phyloP scores from a whole-genome alignment of 2,329 filamentous ascomycete species.

The Alternaria sp. region DNA sequence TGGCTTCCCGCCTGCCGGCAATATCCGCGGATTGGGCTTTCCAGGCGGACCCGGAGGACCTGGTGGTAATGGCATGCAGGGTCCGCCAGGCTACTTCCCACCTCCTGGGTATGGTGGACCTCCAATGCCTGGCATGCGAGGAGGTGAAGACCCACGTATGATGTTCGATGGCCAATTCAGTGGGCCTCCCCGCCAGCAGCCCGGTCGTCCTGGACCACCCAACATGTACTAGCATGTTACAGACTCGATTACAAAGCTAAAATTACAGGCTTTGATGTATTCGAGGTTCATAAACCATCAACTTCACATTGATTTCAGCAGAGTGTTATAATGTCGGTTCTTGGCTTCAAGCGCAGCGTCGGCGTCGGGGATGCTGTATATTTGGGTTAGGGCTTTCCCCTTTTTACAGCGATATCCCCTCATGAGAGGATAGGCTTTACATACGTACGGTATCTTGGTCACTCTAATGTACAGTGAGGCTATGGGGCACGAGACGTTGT shows the following conservation, averaged over 20 bases:
- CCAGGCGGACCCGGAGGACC: conserved; percentile 38
- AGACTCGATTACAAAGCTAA: background rate
- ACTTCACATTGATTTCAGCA: conserved; percentile 8
- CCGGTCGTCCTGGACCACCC: conserved; percentile 41
- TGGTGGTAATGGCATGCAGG: conserved; percentile 44
- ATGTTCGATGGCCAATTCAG: conserved; percentile 50
- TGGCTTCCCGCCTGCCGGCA: conserved; percentile 44
- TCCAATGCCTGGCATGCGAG: conserved; percentile 42
- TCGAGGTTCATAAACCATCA: background rate
- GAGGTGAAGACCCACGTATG: conserved; percentile 48
- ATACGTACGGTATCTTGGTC: background rate
- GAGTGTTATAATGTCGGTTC: conserved; percentile 5
- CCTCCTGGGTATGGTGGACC: conserved; percentile 45
- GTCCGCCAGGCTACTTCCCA: conserved; percentile 49
- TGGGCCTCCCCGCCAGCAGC: conserved; percentile 40
- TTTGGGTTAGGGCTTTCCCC: conserved; percentile 2
- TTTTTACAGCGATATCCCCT: conserved; percentile 2
- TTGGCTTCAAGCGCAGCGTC: conserved; percentile 14
- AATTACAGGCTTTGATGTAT: background rate
- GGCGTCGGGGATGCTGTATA: conserved; percentile 15
- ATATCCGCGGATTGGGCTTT: conserved; percentile 41
- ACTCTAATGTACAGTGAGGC: conserved; percentile 4
- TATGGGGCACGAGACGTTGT: conserved; percentile 2
- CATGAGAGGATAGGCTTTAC: background rate
- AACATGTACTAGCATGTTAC: conserved; percentile 42